phyloP scores from a whole-genome alignment of 768 basidiomycete species.

The Boletus insuetus region DNA sequence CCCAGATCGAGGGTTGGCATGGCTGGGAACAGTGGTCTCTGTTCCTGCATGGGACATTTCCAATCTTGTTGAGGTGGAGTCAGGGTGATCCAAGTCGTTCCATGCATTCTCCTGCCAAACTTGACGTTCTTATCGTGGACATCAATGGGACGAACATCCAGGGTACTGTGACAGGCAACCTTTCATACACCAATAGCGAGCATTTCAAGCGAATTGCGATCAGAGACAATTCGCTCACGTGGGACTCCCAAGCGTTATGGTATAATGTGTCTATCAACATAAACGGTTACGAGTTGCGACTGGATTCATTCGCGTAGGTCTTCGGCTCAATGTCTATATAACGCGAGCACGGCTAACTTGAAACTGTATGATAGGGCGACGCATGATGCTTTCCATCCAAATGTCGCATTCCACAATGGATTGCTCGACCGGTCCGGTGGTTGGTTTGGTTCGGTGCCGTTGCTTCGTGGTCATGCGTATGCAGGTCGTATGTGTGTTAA shows the following conservation, averaged over 20 bases:
- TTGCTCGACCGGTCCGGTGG: slow-evolving; percentile 5
- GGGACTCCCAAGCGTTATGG: slow-evolving; percentile 12
- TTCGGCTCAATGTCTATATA: too few species aligned
- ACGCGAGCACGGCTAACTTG: neutral
- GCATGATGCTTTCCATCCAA: slow-evolving; percentile 10
- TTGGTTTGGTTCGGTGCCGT: slow-evolving; percentile 13
- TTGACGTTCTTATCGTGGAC: slow-evolving; percentile 5
- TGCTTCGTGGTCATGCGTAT: slow-evolving; percentile 13
- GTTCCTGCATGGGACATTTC: slow-evolving; percentile 9
- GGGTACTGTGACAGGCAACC: neutral
- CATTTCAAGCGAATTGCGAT: slow-evolving; percentile 8
- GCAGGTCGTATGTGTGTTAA: neutral
- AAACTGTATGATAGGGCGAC: slow-evolving; percentile 1
- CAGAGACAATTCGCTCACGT: slow-evolving; percentile 5
- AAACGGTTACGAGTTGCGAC: slow-evolving; percentile 5
- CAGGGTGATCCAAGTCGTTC: slow-evolving; percentile 7
- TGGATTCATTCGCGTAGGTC: slow-evolving; percentile 14
- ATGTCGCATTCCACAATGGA: slow-evolving; percentile 13
- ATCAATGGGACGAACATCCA: slow-evolving; percentile 10
- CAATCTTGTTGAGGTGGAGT: slow-evolving; percentile 15
- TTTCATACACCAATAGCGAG: slow-evolving; percentile 1
- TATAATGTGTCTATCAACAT: slow-evolving; percentile 10
- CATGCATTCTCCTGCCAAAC: neutral
- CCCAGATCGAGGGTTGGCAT: slow-evolving; percentile 1
- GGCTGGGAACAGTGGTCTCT: slow-evolving; percentile 19